Percentiles rank a stretch among this genome's conserved stretches.
Conservation (phyloP, 2,329 filamentous ascomycete species). For the Penicillium sp. region DNA sequence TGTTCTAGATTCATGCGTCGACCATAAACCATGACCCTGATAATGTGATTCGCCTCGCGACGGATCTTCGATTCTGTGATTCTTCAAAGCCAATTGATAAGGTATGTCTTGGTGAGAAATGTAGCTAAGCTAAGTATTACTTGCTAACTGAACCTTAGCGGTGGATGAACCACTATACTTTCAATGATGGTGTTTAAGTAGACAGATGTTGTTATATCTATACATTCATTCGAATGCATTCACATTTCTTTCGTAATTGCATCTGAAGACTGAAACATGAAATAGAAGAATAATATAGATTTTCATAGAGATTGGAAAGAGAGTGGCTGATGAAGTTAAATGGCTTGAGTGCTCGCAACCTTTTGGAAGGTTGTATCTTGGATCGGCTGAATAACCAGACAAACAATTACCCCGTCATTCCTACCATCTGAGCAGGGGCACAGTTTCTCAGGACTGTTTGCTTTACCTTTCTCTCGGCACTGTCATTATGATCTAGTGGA, state of each 20-base stretch:
- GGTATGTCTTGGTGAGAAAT: conserved; percentile 15
- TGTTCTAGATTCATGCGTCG: conserved; percentile 56
- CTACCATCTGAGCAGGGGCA: background rate
- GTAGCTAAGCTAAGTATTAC: background rate
- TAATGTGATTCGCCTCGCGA: conserved; percentile 56
- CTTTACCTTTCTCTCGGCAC: background rate
- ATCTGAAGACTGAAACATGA: background rate
- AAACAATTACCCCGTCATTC: conserved; percentile 11
- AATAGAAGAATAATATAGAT: background rate
- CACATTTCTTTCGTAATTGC: background rate
- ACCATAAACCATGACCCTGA: conserved; percentile 56
- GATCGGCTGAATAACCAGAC: background rate
- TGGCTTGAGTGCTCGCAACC: background rate
- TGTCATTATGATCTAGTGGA: conserved; percentile 16
- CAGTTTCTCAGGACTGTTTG: background rate
- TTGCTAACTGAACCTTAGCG: conserved; percentile 17
- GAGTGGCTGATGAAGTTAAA: background rate
- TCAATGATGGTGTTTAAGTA: conserved; percentile 33
- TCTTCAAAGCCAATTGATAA: conserved; percentile 53
- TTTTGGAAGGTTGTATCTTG: background rate
- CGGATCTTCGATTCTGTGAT: conserved; percentile 58
- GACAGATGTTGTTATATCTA: background rate
- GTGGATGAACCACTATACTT: conserved; percentile 44
- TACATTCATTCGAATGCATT: background rate
- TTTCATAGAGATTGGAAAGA: background rate